Evolutionary conservation across 768 basidiomycete species (phyloP), one percentile per base, ranked within the genome.

Genomic region (Xerocomellus amylosporus): DNA sequence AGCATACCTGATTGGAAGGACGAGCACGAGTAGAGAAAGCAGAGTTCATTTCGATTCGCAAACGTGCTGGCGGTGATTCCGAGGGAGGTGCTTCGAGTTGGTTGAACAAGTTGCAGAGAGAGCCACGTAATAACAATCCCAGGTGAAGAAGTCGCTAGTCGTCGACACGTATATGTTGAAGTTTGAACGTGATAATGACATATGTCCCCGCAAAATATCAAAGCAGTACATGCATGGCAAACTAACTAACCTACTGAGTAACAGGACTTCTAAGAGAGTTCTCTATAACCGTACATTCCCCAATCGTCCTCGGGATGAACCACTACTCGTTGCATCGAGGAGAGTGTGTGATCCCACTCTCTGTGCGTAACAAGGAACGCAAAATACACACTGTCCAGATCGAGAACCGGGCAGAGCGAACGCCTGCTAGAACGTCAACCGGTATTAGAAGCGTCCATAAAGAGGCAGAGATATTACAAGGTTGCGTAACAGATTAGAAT

Each of bases 391-490:
- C 20, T 19, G 26, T 39, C 44, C 22, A 46, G 33, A 44, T 39
- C 10, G 45, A 43, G 39, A 43, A 17, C 15, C 2, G 34, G 24
- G 30, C 20, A 20, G 40, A 26, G 5, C 19, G 22, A 37, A 9
- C 15, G 15, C 39, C 28, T n/a, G 34, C 26, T 24, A 26, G 17
- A 44, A n/a, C 20, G 39, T 50, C 40, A 17, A 44, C 51, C 24
- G 4, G 33, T 14, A 33, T 37, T 12, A 37, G 12, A 19, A 40
- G 36, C 3, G 19, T 30, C 46, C 37, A 22, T 30, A 7, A 28
- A 43, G 38, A 40, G 30, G n/a, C 7, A 31, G 39, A 28, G 50
- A 36, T 37, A 51, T 31, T 52, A 54, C 62, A 53, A 52, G 28
- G n/a, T 36, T 15, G 22, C 36, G 26, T 45, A 46, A 37, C 31